Base-by-base conservation (phyloP, 2,329 filamentous ascomycete species). In the Mycogone perniciosa region DNA sequence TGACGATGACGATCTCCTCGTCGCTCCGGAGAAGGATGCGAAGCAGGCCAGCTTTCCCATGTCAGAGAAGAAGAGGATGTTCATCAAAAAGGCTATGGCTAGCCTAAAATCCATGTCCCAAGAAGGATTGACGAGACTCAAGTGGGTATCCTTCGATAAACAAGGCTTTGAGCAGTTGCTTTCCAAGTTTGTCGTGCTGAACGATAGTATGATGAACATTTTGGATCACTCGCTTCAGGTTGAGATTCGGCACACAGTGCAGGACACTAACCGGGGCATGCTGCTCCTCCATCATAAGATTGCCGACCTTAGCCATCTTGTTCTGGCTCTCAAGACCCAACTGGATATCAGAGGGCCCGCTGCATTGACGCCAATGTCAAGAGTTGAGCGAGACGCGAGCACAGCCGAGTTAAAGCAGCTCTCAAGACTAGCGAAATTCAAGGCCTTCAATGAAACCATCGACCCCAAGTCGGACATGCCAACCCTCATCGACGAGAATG, bases 371-470 rank as follows among this genome's bases (percentile, higher is more conserved):
- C 62, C 62, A 10, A 62, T 68, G 58, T 67, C 68, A 2, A 62
- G 61, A 26, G 49, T 60, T 1, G 67, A 71, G 50, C 62, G 66
- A 38, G 65, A 67, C 13, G 67, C 66, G 41, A 71, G 74, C 38
- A 66, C 67, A 10, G 66, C 70, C 26, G 68, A 66, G 1, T 60
- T 75, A 6, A 63, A 66, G 44, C 67, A 73, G 30, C 58, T 76
- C 2, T 64, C 71, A 2, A 69, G 71, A 50, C 58, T 76, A 6
- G 73, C 74, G 57, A 75, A 73, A 54, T 76, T 76, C 65, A 76
- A 76, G 55, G 74, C 74, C 2, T 76, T 76, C 57, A 76, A 76
- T 40, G 68, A 74, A 56, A 70, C 70, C 2, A 70, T 76, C 33
- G 71, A 75, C 38, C 62, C 62, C 13, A 62, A 58, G 43, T 65